phyloP scores from a whole-genome alignment of 2,329 filamentous ascomycete genomes.

The Penicillium sclerotigenum region DNA sequence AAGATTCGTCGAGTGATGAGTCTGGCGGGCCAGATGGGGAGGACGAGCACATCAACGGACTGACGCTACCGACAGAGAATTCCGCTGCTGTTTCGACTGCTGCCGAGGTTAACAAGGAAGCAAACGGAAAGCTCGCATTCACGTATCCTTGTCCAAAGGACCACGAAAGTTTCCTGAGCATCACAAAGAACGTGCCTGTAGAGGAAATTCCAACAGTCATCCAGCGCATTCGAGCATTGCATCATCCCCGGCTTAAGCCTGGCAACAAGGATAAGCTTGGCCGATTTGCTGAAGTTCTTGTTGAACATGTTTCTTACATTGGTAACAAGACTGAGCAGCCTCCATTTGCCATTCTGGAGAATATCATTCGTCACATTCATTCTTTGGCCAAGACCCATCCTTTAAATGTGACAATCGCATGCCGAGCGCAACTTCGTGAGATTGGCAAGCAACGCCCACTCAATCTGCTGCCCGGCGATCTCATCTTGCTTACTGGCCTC shows the following conservation, averaged over 20 bases:
- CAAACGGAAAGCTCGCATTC: slow-evolving; percentile 62
- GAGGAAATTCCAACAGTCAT: slow-evolving; percentile 73
- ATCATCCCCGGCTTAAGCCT: slow-evolving; percentile 80
- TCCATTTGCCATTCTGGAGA: slow-evolving; percentile 70
- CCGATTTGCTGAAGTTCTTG: slow-evolving; percentile 49
- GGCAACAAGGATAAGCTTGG: slow-evolving; percentile 81
- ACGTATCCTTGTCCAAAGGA: slow-evolving; percentile 82
- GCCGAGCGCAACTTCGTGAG: slow-evolving; percentile 66
- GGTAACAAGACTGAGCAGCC: slow-evolving; percentile 50
- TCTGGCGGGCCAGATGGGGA: slow-evolving; percentile 50
- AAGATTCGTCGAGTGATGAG: slow-evolving; percentile 49
- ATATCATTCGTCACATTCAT: slow-evolving; percentile 82
- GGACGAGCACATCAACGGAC: slow-evolving; percentile 68
- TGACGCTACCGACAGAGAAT: slow-evolving; percentile 47
- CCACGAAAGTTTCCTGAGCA: slow-evolving; percentile 68
- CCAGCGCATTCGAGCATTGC: slow-evolving; percentile 85
- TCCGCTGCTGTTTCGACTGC: slow-evolving; percentile 29
- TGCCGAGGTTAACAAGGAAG: slow-evolving; percentile 45
- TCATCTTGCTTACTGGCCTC: slow-evolving; percentile 79
- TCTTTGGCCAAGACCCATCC: slow-evolving; percentile 86
- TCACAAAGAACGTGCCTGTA: slow-evolving; percentile 60
- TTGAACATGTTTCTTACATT: slow-evolving; percentile 59
- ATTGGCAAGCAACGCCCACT: slow-evolving; percentile 53
- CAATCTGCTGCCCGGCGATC: slow-evolving; percentile 63
- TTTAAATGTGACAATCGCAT: slow-evolving; percentile 70